Evolutionary conservation across 129 eudicot genomes (phyloP).

Genomic region (Tanacetum coccineum): DNA sequence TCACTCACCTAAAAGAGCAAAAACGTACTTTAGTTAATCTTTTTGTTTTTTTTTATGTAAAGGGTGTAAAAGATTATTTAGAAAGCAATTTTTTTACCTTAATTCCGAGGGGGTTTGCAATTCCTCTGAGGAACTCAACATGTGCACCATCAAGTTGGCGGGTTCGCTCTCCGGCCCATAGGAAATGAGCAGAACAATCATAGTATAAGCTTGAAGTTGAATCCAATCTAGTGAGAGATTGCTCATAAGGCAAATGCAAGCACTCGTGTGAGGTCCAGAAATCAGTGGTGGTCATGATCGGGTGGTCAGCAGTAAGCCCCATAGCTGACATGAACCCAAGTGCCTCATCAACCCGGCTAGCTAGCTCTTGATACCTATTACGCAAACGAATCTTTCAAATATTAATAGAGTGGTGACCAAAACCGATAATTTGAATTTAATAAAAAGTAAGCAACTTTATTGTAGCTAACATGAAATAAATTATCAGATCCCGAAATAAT

Average conservation of each 20-base stretch:
- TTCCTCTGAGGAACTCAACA: constrained; percentile 86
- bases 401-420: not conserved
- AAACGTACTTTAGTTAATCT: constrained; percentile 5
- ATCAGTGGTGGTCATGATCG: constrained; percentile 83
- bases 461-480: too few relatives aligned
- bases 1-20: constrained; percentile 78
- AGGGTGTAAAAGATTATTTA: constrained; percentile 10
- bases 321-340: constrained; percentile 95
- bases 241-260: constrained; percentile 87
- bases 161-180: constrained; percentile 96
- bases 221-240: constrained; percentile 77
- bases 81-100: constrained; percentile 48
- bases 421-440: too few relatives aligned
- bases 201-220: constrained; percentile 83
- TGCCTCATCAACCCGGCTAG: constrained; percentile 93
- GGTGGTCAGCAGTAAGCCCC: constrained; percentile 85
- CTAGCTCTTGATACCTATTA: constrained; percentile 81
- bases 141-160: constrained; percentile 96
- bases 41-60: not conserved
- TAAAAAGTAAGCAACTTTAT: too few relatives aligned
- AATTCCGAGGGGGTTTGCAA: constrained; percentile 92
- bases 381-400: constrained; percentile 12
- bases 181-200: constrained; percentile 90
- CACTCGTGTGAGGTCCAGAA: constrained; percentile 98
- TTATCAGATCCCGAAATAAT: not conserved